Evolutionary conservation across 2,329 filamentous ascomycete genomes (phyloP).

Genomic region (Bipolaris zeicola): DNA sequence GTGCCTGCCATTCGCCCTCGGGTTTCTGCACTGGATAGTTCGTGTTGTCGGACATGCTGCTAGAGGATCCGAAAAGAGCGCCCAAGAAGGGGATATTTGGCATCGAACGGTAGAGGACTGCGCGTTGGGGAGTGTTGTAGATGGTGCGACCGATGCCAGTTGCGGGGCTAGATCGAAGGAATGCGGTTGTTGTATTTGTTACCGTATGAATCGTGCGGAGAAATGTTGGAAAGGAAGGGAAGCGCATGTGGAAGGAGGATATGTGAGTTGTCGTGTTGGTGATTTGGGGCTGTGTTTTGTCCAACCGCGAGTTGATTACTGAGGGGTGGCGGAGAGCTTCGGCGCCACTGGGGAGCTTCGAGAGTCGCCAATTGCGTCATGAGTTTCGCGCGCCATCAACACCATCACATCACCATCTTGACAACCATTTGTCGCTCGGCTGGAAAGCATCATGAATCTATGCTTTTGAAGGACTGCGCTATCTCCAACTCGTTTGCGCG

Average conservation of each 20-base stretch:
- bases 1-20: conserved; percentile 85
- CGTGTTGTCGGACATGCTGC: conserved; percentile 59
- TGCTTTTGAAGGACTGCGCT: background rate
- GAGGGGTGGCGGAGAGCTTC: conserved; percentile 34
- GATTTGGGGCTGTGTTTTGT: conserved; percentile 4
- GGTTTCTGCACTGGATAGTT: conserved; percentile 80
- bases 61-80: conserved; percentile 71
- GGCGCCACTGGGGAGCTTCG: conserved; percentile 33
- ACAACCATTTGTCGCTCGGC: background rate
- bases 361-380: conserved; percentile 39
- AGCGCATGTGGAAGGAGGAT: conserved; percentile 51
- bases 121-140: conserved; percentile 35
- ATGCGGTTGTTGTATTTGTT: conserved; percentile 51
- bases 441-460: fast-evolving
- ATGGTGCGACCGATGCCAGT: conserved; percentile 44
- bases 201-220: conserved; percentile 55
- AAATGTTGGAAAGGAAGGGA: conserved; percentile 54
- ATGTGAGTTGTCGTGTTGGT: background rate
- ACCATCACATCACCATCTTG: background rate
- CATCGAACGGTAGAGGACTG: conserved; percentile 60
- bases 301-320: conserved; percentile 14
- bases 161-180: conserved; percentile 42
- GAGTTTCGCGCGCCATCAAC: conserved; percentile 10
- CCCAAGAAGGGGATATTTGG: conserved; percentile 79
- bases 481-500: background rate